These are phyloP conservation scores for Euclidium syriacum DNA, from an alignment of 345 rosid species.

Conservation along the genomic window DNA sequence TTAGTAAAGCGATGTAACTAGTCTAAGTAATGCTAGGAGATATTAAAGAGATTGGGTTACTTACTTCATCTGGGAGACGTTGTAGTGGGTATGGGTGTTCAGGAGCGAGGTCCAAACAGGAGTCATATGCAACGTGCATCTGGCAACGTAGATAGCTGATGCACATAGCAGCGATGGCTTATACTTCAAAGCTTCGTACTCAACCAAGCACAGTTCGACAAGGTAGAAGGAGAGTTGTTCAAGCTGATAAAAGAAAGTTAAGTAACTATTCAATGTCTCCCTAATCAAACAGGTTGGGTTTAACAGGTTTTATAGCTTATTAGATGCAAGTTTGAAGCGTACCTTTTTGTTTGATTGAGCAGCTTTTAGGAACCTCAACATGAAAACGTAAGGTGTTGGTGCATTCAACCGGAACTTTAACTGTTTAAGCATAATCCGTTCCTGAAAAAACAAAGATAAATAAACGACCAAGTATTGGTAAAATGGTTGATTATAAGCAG, in stretches of 20 bases:
- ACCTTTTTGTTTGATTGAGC: slow-evolving; percentile 80
- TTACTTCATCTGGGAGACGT: slow-evolving; percentile 63
- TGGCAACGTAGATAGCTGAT: slow-evolving; percentile 75
- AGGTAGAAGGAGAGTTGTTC: slow-evolving; percentile 85
- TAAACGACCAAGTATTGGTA: neutral
- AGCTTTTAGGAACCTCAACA: slow-evolving; percentile 93
- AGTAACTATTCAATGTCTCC: neutral
- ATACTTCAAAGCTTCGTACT: slow-evolving; percentile 70
- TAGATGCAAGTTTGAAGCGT: neutral
- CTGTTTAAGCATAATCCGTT: slow-evolving; percentile 63
- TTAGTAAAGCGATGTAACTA: neutral
- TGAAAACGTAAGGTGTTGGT: slow-evolving; percentile 89
- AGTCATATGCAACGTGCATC: slow-evolving; percentile 54
- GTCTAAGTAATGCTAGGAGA: neutral
- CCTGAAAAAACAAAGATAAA: slow-evolving; percentile 39
- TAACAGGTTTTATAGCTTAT: neutral
- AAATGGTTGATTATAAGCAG: neutral
- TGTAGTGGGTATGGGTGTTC: slow-evolving; percentile 53
- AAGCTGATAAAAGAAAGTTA: slow-evolving; percentile 46
- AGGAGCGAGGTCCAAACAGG: slow-evolving; percentile 84
- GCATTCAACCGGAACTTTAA: slow-evolving; percentile 80
- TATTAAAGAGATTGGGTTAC: slow-evolving; percentile 7
- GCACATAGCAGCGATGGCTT: slow-evolving; percentile 89
- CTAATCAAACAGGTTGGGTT: neutral
- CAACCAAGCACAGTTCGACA: slow-evolving; percentile 73